Conservation (phyloP, 1,139 yeast genomes). For the Zygotorulaspora mrakii region DNA sequence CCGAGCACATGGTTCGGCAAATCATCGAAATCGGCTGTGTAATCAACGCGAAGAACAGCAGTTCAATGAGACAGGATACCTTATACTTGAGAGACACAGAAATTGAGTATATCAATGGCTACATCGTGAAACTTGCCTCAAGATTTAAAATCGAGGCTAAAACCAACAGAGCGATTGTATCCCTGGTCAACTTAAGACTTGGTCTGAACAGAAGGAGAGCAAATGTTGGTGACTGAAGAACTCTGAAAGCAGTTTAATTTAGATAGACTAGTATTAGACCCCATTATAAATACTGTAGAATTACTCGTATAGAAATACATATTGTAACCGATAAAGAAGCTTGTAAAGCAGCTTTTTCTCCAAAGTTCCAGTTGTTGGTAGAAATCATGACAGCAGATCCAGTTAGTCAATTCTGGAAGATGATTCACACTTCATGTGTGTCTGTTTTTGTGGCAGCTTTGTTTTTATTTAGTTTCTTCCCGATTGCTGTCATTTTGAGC, state of each 20-base stretch:
- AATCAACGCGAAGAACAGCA: conserved; percentile 55
- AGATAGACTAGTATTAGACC: no score
- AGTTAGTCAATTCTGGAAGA: no score
- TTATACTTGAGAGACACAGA: conserved; percentile 62
- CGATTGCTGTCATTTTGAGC: conserved; percentile 5
- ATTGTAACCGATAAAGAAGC: not conserved
- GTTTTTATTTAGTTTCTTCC: conserved; percentile 3
- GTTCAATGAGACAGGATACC: conserved; percentile 88
- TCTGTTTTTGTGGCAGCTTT: conserved; percentile 1
- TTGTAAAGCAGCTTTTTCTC: not conserved
- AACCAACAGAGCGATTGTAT: conserved; percentile 35
- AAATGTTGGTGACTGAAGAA: conserved; percentile 17
- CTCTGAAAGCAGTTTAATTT: not conserved
- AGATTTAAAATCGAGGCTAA: conserved; percentile 30
- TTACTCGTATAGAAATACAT: conserved; percentile 3
- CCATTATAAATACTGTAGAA: no score
- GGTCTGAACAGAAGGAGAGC: conserved; percentile 29
- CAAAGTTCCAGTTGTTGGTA: no score
- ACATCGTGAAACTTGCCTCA: conserved; percentile 50
- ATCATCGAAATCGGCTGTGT: conserved; percentile 47
- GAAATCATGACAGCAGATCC: no score
- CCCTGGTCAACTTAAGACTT: conserved; percentile 37
- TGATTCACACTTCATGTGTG: no score
- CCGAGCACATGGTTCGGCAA: conserved; percentile 43
- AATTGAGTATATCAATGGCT: conserved; percentile 76